Evolutionary conservation across 129 eudicot species (phyloP).

Genomic region (Erigeron canadensis): DNA sequence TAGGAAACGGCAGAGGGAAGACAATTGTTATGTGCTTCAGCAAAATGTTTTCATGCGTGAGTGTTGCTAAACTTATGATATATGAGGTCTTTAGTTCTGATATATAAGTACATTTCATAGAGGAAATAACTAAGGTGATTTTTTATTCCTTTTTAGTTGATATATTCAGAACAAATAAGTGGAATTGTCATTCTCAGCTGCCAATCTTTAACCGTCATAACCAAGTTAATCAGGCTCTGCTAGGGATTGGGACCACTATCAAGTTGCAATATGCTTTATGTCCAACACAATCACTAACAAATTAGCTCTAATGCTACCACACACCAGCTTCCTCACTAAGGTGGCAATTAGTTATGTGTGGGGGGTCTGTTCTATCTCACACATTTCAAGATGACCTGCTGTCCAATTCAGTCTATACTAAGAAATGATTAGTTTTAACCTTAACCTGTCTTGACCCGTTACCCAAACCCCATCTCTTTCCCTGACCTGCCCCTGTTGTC

Average conservation of each 20-base stretch:
- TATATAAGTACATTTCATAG: background rate
- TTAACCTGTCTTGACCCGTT: too few species aligned
- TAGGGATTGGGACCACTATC: background rate
- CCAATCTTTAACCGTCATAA: background rate
- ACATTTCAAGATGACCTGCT: too few species aligned
- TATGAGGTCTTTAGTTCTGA: background rate
- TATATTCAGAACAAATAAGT: background rate
- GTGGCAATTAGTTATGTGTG: too few species aligned
- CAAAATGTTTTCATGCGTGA: background rate
- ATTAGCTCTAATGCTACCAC: too few species aligned
- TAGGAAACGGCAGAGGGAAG: background rate
- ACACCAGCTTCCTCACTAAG: too few species aligned
- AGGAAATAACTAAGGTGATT: background rate
- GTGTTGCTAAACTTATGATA: background rate
- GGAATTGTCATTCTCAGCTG: background rate
- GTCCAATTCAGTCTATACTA: too few species aligned
- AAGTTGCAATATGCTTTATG: background rate
- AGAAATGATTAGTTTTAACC: too few species aligned
- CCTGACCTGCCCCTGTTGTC: too few species aligned
- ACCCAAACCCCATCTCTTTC: too few species aligned
- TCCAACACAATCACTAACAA: too few species aligned
- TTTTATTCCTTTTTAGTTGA: background rate
- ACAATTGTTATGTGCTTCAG: background rate
- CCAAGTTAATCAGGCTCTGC: background rate
- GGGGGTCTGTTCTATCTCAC: too few species aligned